These are phyloP conservation scores for Periconia sp. DNA, from an alignment of 2,329 filamentous ascomycete species.

Conservation along the genomic window DNA sequence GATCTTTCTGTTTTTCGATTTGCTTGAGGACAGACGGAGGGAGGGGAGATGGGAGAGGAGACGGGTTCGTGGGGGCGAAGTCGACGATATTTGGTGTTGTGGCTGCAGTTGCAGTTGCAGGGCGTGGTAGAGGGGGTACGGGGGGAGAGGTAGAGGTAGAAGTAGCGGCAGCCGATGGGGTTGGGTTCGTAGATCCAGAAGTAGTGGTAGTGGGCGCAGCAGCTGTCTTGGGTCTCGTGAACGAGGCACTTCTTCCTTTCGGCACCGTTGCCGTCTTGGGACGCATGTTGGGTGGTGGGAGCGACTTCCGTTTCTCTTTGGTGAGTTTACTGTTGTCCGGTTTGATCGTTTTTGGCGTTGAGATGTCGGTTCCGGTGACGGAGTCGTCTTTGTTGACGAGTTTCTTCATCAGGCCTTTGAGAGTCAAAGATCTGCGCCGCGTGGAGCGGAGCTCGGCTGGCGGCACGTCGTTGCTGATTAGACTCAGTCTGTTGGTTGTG, in stretches of 20 bases:
- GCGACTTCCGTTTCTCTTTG: neutral
- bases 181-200: neutral
- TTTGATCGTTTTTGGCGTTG: constrained; percentile 2
- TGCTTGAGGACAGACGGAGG: neutral
- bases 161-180: neutral
- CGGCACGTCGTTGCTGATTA: constrained; percentile 24
- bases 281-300: constrained; percentile 1
- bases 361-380: neutral
- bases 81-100: neutral
- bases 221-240: constrained; percentile 15
- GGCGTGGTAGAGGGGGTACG: neutral
- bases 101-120: no score
- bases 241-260: constrained; percentile 14
- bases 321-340: constrained; percentile 1
- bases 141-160: neutral
- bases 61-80: neutral
- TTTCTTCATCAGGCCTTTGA: constrained; percentile 32
- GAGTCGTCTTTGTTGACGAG: constrained; percentile 21
- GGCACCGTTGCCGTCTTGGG: constrained; percentile 12
- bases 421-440: constrained; percentile 21
- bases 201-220: neutral
- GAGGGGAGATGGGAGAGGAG: no score
- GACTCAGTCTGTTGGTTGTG: constrained; percentile 15
- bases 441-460: constrained; percentile 20
- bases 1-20: neutral